phyloP scores from a whole-genome alignment of 495 filamentous ascomycete species.

The Tuber calosporum region DNA sequence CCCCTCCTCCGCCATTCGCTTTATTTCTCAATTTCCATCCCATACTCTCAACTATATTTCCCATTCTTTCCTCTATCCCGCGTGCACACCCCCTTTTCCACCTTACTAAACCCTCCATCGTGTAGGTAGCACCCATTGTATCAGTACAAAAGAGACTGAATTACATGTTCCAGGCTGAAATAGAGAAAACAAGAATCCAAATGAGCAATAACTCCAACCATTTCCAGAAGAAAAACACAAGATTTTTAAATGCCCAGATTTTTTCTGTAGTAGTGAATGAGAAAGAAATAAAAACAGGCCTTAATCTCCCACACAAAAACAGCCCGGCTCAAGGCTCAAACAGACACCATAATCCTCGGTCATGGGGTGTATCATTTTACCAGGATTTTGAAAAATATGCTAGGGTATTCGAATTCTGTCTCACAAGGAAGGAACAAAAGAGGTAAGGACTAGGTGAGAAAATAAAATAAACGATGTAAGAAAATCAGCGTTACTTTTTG shows the following conservation, averaged over 20 bases:
- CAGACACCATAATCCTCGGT: neutral
- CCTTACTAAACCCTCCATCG: neutral
- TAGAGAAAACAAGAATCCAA: neutral
- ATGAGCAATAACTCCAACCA: slow-evolving; percentile 3
- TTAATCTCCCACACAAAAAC: neutral
- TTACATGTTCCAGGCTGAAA: neutral
- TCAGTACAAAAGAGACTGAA: slow-evolving; percentile 5
- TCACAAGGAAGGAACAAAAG: neutral
- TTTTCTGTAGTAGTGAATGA: neutral
- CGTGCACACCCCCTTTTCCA: neutral
- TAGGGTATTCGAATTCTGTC: neutral
- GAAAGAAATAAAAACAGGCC: neutral
- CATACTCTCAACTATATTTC: neutral
- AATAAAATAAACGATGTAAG: neutral
- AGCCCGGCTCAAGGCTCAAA: neutral
- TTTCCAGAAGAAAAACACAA: slow-evolving; percentile 5
- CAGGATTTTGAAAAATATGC: neutral
- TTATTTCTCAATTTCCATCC: neutral
- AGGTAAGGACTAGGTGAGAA: neutral
- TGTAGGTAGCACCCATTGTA: neutral
- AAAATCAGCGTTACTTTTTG: slow-evolving; percentile 3
- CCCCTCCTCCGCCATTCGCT: neutral
- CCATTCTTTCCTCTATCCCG: neutral
- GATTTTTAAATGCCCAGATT: slow-evolving; percentile 3
- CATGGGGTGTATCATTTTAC: neutral